These are phyloP conservation scores for Podaxis pistillaris DNA, from an alignment of 768 basidiomycete species.

Conservation along the genomic window DNA sequence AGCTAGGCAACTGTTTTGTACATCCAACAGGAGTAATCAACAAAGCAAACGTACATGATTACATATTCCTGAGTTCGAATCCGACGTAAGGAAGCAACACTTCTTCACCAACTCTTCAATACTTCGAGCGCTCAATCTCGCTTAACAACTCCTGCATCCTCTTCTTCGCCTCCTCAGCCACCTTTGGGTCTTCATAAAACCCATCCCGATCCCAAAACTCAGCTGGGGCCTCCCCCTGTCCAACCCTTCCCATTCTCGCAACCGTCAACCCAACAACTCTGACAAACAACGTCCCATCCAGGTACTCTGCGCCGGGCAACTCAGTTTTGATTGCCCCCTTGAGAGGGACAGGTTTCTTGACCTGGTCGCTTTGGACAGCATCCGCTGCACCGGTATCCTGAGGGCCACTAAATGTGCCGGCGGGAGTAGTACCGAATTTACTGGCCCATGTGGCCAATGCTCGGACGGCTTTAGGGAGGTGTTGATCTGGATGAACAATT, in stretches of 20 bases:
- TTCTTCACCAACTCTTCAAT: neutral
- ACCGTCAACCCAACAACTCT: slow-evolving; percentile 53
- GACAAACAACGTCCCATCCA: slow-evolving; percentile 66
- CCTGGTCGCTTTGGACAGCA: no score
- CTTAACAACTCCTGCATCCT: neutral
- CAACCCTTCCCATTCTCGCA: slow-evolving; percentile 36
- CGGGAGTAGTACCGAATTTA: slow-evolving; percentile 20
- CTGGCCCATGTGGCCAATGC: slow-evolving; percentile 29
- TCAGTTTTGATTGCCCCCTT: slow-evolving; percentile 7
- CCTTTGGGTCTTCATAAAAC: slow-evolving; percentile 15
- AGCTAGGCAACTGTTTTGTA: no score
- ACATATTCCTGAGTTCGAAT: no score
- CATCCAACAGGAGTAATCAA: no score
- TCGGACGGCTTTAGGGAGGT: slow-evolving; percentile 37
- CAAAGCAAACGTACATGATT: no score
- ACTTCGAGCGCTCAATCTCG: neutral
- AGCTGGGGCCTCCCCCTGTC: slow-evolving; percentile 29
- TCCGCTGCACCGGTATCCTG: neutral
- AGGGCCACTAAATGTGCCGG: slow-evolving; percentile 38
- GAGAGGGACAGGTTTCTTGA: no score
- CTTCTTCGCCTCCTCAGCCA: neutral
- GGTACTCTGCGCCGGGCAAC: slow-evolving; percentile 47
- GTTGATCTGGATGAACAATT: slow-evolving; percentile 58
- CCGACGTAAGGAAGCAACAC: no score
- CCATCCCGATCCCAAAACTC: slow-evolving; percentile 25